Evolutionary conservation across 164 flowering plant genomes (phyloP).

Genomic region (Annona cherimola): DNA sequence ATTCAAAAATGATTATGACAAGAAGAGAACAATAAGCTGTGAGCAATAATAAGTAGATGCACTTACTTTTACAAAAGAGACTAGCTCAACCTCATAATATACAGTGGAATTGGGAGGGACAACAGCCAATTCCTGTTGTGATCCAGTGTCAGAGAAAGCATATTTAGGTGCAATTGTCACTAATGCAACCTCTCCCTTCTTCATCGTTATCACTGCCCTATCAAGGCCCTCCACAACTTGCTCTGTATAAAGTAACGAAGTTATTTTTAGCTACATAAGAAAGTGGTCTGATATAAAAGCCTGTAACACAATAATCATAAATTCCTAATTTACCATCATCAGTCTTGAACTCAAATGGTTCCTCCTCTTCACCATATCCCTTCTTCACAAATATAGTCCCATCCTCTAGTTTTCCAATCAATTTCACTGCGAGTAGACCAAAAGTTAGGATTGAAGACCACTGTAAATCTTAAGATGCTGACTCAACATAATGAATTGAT

Average conservation of each 20-base stretch:
- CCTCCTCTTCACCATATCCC: conserved; percentile 50
- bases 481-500: not conserved
- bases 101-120: conserved; percentile 87
- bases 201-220: conserved; percentile 78
- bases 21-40: not conserved
- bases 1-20: not conserved
- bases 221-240: conserved; percentile 93
- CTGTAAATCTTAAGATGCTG: not conserved
- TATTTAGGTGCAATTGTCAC: conserved; percentile 76
- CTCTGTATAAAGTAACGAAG: conserved; percentile 34
- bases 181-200: conserved; percentile 82
- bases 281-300: too few relatives aligned
- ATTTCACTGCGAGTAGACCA: conserved; percentile 51
- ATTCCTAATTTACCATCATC: conserved; percentile 61
- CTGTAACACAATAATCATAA: not conserved
- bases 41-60: not conserved
- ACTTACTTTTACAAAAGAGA: conserved; percentile 67
- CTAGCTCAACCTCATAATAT: conserved; percentile 72
- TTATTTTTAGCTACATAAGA: not conserved
- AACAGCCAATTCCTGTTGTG: conserved; percentile 70
- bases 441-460: not conserved
- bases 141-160: conserved; percentile 68
- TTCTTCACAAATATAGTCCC: conserved; percentile 78
- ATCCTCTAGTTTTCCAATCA: conserved; percentile 76
- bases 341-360: conserved; percentile 71